These are phyloP conservation scores for Nemania serpens DNA, from an alignment of 2,329 filamentous ascomycete species.

Conservation along the genomic window DNA sequence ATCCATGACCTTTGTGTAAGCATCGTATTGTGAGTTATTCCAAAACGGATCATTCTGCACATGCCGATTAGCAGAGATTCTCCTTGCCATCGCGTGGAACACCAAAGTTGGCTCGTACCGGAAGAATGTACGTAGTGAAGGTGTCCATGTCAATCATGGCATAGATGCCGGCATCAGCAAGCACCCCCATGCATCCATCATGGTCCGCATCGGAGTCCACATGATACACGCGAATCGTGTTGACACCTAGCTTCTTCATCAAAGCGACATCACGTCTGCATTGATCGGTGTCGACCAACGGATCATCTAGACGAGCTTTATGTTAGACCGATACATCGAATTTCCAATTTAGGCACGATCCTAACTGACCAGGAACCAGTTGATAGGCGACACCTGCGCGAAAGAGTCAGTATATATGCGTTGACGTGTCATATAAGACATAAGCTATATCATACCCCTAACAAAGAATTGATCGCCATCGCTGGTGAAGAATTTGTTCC, in stretches of 20 bases:
- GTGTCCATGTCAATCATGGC: constrained; percentile 83
- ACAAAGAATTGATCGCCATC: constrained; percentile 83
- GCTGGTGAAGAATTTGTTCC: constrained; percentile 83
- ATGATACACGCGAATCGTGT: constrained; percentile 87
- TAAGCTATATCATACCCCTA: constrained; percentile 69
- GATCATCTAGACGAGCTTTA: constrained; percentile 60
- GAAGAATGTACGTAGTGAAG: constrained; percentile 69
- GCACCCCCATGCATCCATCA: constrained; percentile 77
- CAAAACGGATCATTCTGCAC: constrained; percentile 65
- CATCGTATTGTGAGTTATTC: constrained; percentile 72
- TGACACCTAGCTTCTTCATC: constrained; percentile 81
- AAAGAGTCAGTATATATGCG: constrained; percentile 15
- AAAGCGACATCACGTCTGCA: constrained; percentile 74
- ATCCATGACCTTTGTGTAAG: constrained; percentile 75
- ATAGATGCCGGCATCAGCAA: constrained; percentile 82
- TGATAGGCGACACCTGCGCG: constrained; percentile 73
- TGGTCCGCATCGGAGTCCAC: constrained; percentile 76
- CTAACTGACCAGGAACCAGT: constrained; percentile 49
- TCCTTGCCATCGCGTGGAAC: neutral
- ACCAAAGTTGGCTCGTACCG: constrained; percentile 48
- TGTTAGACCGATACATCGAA: constrained; percentile 10
- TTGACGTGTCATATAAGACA: neutral
- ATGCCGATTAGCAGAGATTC: constrained; percentile 4
- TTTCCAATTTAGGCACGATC: neutral
- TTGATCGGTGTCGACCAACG: constrained; percentile 75